A percentile compares a stretch with the other conserved stretches of the same genome.
These are phyloP conservation scores for Suillus subaureus DNA, from an alignment of 768 basidiomycete species.

Conservation along the genomic window DNA sequence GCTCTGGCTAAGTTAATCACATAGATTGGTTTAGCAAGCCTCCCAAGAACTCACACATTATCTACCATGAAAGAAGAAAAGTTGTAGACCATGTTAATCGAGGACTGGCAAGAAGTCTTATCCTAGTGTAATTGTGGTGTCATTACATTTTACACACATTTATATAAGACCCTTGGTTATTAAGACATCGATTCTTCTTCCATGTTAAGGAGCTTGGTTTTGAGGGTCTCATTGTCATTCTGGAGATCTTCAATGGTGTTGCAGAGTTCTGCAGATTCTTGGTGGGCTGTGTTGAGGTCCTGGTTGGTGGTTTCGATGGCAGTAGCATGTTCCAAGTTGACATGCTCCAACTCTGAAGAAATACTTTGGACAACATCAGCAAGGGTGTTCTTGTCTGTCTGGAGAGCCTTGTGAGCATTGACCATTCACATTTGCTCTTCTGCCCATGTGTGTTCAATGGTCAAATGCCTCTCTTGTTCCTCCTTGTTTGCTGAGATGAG, in stretches of 20 bases:
- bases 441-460: slow-evolving; percentile 47
- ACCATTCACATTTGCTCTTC: slow-evolving; percentile 53
- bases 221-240: slow-evolving; percentile 7
- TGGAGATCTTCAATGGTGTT: background rate
- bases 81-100: no score
- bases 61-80: no score
- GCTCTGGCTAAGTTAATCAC: no score
- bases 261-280: background rate
- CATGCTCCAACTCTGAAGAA: slow-evolving; percentile 34
- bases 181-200: slow-evolving; percentile 61
- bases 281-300: slow-evolving; percentile 31
- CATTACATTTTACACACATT: no score
- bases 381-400: slow-evolving; percentile 46
- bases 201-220: slow-evolving; percentile 42
- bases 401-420: slow-evolving; percentile 41
- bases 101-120: no score
- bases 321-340: slow-evolving; percentile 46
- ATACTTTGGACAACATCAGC: slow-evolving; percentile 38
- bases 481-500: slow-evolving; percentile 37
- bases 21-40: no score
- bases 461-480: slow-evolving; percentile 44
- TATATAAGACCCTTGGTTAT: no score
- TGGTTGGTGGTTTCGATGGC: slow-evolving; percentile 44
- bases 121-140: no score
- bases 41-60: no score